Base-by-base conservation (phyloP, 2,329 filamentous ascomycete species). In the Aspergillus terreus region DNA sequence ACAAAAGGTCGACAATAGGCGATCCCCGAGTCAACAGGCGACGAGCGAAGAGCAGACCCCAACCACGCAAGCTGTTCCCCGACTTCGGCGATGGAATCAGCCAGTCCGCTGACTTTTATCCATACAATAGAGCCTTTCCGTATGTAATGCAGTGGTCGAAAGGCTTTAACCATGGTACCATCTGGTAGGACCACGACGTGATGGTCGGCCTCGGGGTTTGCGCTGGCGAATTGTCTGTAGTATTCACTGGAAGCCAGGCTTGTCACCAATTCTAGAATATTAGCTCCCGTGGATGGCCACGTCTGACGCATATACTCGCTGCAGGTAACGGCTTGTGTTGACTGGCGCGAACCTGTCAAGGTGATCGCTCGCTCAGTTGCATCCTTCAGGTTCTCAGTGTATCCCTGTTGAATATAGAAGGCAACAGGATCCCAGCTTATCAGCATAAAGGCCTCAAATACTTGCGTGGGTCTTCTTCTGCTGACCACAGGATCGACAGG, bases 11-110 rank as follows among this genome's bases (percentile, higher is more conserved):
- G 43, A 42, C 60, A 60, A 17, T 49, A 57, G 7, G 35, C 41
- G 6, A 62, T 38, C 33, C 55, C 54, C 12, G 15, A 9, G 14
- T 51, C 27, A 44, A 47, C 43, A 14, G 60, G 49, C 0, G 68
- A 66, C 3, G 60, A 55, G 11, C 62, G 59, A 45, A 72, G 53
- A 4, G 69, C 63, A 36, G 67, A 59, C 21, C 57, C 60, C 6
- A 73, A 54, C 70, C 70, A 73, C 14, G 66, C 65, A 36, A 73
- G 43, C 49, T 71, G 65, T 52, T 72, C 60, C 6, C 63, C 70
- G 41, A 70, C 51, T 50, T 73, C 69, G n/a, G 61, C 62, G 14
- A 72, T 42, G 30, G 51, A 38, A 41, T 55, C 23, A 4, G 32
- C 44, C 9, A n/a, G 35, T 3, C 52, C 44, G 32, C 25, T 38